Base-by-base conservation (phyloP, 441 rosid species). In the Erodium trifolium region DNA sequence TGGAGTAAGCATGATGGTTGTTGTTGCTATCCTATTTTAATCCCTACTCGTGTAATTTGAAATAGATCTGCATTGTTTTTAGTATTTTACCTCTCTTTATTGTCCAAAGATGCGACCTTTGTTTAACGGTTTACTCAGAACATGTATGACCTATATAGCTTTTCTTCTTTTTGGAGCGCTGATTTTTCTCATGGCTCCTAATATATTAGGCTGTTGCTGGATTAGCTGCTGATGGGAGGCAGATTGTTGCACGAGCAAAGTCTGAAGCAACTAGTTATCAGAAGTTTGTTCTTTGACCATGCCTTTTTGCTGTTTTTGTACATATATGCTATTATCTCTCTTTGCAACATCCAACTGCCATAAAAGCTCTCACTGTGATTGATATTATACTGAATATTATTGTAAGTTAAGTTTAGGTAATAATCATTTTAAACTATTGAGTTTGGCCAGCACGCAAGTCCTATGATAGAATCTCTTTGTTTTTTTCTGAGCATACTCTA, bases 191-290 rank as follows among this genome's bases (percentile, higher is more conserved):
- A 9, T 49, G 11, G 62, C 14, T 60, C 70, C 4, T 67, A 9
- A 68, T 10, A 49, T 72, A 69, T 71, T 74, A 94, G 99, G 95
- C 97, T 77, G 97, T 94, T 70, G 99, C 97, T 64, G 99, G 99
- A 47, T 87, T 94, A 78, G 97, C 99, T 49, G 99, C 97, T 73
- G 97, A 94, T 75, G 99, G 99, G 29, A 87, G 99, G 62, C 99
- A 94, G 73, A 94, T 94, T 71, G 78, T 75, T 71, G 74, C 78
- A 0, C 74, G 78, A 60, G 65, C 78, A 49, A 75, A 75, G 59
- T 11, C 74, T 27, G 78, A 75, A 65, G 78, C 78, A 62, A 67
- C 64, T 63, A 67, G 43, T 16, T 75, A 75, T 67, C 74, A 75
- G 11, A 71, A 73, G 78, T 75, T 45, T 71, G 71, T 67, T 68